Evolutionary conservation across 169 alveolate genomes (phyloP), one percentile per base, ranked within the genome.

Genomic region (Cyclospora cayetanensis): DNA sequence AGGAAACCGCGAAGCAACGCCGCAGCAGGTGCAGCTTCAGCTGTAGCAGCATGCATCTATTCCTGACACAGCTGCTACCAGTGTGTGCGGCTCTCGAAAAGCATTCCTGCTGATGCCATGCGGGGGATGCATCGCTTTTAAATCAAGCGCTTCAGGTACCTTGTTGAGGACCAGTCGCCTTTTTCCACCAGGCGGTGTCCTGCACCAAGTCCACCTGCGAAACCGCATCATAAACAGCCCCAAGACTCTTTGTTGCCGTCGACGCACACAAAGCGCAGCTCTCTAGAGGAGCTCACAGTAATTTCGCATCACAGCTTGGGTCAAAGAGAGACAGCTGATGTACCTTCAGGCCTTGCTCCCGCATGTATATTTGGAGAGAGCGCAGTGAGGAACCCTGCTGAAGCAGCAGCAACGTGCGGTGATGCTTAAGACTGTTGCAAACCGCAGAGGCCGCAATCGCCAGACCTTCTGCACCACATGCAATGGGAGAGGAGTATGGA

Each of bases 361-460:
- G 52, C 86, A 76, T 76, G 68, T 43, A 25, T 39, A 76, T 2
- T 66, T 76, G 86, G 68, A 76, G 86, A 5, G 86, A 27, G 11
- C 65, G 39, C 46, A 76, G 68, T 20, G 86, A 76, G 11, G 86
- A 76, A 34, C 86, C 86, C 1, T 76, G 66, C 66, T 76, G 86
- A 41, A 76, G 86, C 86, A 76, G 86, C 66, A 76, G 25, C 63
- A 76, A 27, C 43, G 86, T 66, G 22, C 52, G 12, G 68, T 66
- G 86, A 27, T 63, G 86, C 43, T 18, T 18, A 37, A 76, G 43
- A 39, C 15, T 42, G 86, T 34, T 41, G 43, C 86, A 76, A 22
- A 76, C 22, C 25, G n/a, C 86, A 41, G 86, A 63, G 25, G 86
- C 86, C 25, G 86, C 86, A 7, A 4, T 66, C 0, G 86, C 86